Evolutionary conservation across 495 filamentous ascomycete species (phyloP).

Genomic region (Penicillium lagena): DNA sequence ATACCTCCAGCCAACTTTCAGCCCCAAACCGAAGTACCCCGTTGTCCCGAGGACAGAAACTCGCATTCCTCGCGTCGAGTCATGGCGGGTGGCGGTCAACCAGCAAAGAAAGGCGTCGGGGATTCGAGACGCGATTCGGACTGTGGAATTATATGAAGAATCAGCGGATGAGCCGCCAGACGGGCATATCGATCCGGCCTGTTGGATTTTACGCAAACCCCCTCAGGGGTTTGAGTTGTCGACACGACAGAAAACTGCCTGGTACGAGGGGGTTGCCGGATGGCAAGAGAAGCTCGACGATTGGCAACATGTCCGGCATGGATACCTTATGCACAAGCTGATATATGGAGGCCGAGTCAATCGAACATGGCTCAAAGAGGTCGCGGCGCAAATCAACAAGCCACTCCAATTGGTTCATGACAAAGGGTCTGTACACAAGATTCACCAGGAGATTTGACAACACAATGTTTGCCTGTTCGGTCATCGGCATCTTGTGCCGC

Average conservation of each 20-base stretch:
- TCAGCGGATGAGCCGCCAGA: constrained; percentile 37
- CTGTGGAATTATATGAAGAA: constrained; percentile 25
- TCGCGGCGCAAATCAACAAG: constrained; percentile 15
- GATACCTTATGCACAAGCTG: constrained; percentile 30
- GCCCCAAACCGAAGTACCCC: constrained; percentile 23
- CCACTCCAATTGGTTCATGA: constrained; percentile 7
- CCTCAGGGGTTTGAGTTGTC: constrained; percentile 36
- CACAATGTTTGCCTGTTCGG: not conserved
- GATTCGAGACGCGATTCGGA: constrained; percentile 17
- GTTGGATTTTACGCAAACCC: constrained; percentile 38
- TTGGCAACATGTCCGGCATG: constrained; percentile 31
- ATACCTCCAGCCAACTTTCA: constrained; percentile 15
- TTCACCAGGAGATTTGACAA: too few relatives aligned
- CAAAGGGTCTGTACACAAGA: too few relatives aligned
- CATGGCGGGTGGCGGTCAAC: constrained; percentile 36
- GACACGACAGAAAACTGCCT: constrained; percentile 26
- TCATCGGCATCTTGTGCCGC: not conserved
- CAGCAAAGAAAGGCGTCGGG: constrained; percentile 21
- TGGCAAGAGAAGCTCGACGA: constrained; percentile 38
- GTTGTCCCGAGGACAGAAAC: constrained; percentile 8
- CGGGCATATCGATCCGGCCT: constrained; percentile 31
- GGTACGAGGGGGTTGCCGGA: constrained; percentile 36
- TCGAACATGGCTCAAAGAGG: constrained; percentile 23
- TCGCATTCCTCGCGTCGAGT: constrained; percentile 26
- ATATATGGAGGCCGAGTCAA: constrained; percentile 32